Base-by-base conservation (phyloP, 306 rosid genomes). In the Vigna unguiculata region DNA sequence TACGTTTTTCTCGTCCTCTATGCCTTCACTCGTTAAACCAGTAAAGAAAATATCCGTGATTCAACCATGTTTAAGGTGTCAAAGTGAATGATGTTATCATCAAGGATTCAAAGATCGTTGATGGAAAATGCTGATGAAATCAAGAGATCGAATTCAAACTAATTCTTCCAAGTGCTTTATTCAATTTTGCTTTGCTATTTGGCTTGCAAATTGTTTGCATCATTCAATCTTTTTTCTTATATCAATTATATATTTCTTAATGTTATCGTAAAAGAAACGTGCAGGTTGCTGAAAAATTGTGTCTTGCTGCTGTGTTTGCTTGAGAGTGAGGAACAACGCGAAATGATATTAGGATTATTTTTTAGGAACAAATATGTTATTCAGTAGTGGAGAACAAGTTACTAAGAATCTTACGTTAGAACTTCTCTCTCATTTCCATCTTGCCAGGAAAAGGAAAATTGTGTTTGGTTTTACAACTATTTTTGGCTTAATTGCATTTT, bases 1-100 rank as follows among this genome's bases (percentile, higher is more conserved):
- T 90, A 92, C 77, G 72, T 92, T 19, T 17, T 69, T 84, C 96
- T 92, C 20, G 88, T 89, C 12, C 88, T 90, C 70, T 87, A 89
- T 49, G 91, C 97, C 21, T 86, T 95, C 46, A 72, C 88, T 76
- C 84, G 96, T 62, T 62, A 62, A 43, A 12, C 11, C 13, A 12
- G 12, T 43, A 1, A 11, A 4, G 16, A 32, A 48, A 41, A 1
- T 8, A 46, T 24, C 3, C 14, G 17, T 81, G 15, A 16, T 17
- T 41, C 13, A 32, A 22, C 25, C 7, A 7, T 54, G 51, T 52
- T 34, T 14, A 16, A 79, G 21, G 16, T 36, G 49, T 32, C 40
- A 12, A 55, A 55, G 32, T 43, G 25, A 21, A 48, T 21, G 14
- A 12, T 47, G 48, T 52, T 40, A 32, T 19, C 45, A 30, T 22